Base-by-base conservation (phyloP, 495 filamentous ascomycete genomes). In the Physcia stellaris region DNA sequence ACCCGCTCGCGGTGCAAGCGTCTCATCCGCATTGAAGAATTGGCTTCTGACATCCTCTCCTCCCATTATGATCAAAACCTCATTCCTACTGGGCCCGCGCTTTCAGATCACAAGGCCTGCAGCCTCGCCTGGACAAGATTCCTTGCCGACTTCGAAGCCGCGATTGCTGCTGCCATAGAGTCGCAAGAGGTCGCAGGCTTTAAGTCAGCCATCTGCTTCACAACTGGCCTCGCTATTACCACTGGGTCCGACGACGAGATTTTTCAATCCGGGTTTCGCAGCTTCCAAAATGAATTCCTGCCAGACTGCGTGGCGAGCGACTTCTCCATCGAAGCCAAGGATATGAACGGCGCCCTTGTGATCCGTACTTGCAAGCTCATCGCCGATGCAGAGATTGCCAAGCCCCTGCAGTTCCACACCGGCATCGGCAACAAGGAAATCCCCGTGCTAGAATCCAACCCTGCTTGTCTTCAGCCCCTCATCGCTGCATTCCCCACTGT, bases 391-490 rank as follows among this genome's bases (percentile, higher is more conserved):
- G 20, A 13, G 2, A 53, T 50, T 10, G 68, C 62, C 41, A 88
- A 87, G 48, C 82, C 85, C 1, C 51, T 93, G 18, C 84, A 90
- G 48, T 80, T 92, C 42, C 83, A 92, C 47, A 87, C 82, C 0
- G 85, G 85, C 0, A 62, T 92, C 1, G 85, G 84, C 0, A 83
- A 90, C 48, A 81, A 77, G 42, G 83, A 90, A 55, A 78, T 90
- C 37, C 70, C 62, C 3, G 61, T 90, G 6, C 50, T 72, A 1
- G 67, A 62, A 39, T 70, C 83, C 0, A 86, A 85, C 32, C 85
- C 85, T 5, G 75, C 83, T 22, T 74, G 79, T 51, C 49, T 93
- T 27, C 81, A 92, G 53, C 57, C 62, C 2, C 66, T 90, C 38
- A 83, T 93, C 42, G 64, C 70, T 11, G 59, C 67, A 5, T 83